Base-by-base conservation (phyloP, 495 filamentous ascomycete species). In the Penicillium waksmanii region DNA sequence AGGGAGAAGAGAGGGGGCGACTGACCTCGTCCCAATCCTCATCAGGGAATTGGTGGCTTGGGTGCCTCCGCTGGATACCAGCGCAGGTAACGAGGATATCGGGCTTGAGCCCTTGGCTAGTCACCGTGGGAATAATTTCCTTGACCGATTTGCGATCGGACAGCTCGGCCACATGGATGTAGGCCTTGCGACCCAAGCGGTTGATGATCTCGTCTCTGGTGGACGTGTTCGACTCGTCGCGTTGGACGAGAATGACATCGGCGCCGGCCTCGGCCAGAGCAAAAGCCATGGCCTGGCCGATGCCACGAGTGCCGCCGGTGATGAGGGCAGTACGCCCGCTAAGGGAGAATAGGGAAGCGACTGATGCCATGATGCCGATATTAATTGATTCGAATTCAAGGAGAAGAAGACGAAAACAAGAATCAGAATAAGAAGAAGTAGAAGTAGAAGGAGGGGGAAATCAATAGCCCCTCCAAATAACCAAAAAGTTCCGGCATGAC, bases 261-360 rank as follows among this genome's bases (percentile, higher is more conserved):
- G 92, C 92, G 43, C 92, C 92, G 52, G 89, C 90, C 75, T 95
- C 90, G 35, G 92, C 91, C 11, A 93, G 72, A 3, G 87, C 91
- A 58, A 96, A 69, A 43, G 90, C 89, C 76, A 96, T 93, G 11
- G 90, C 83, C 69, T 90, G 86, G 15, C 93, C 93, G 52, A 97
- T 96, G 21, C 93, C 93, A 53, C 93, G 80, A 15, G 92, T 95
- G 52, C 91, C 91, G 27, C 93, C 93, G 0, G 93, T 97, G 34
- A 96, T 80, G 48, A 96, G 73, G 35, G 93, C 93, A 9, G 89
- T 96, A 67, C 91, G 68, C 52, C 78, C 77, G 18, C 60, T 65
- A 31, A 82, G 62, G 43, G 77, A 80, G 64, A 83, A 83, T 18
- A 81, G 72, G 25, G 73, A 75, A 18, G 47, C 34, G 40, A 73